Base-by-base conservation (phyloP, 768 basidiomycete species). In the Collybia mongolica region DNA sequence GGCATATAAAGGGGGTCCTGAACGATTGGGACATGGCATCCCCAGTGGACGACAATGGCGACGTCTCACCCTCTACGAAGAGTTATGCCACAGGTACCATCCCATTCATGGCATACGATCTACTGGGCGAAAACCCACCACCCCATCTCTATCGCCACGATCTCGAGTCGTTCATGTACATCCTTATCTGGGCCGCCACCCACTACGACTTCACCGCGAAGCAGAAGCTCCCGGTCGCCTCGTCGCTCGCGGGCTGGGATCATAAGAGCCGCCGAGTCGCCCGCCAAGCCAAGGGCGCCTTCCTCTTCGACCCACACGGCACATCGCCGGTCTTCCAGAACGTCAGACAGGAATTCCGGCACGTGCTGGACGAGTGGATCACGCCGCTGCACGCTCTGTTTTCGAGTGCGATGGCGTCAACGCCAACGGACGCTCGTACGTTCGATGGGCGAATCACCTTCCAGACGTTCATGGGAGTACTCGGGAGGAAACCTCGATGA, bases 91-190 rank as follows among this genome's bases (percentile, higher is more conserved):
- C 59, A 0, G 67, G 65, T 15, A 66, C 66, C 0, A 26, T 55
- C 14, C 60, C 65, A 2, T 70, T 66, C 61, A 62, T 65, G 61
- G 64, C 65, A 2, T 14, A 52, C 7, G 67, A 65, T 20, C 59
- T 65, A 6, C 55, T 66, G 12, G 32, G 15, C n/a, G 42, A 18
- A 8, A 41, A 6, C 8, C 52, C 58, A 1, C 58, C 61, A 5
- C 18, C 26, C 5, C 64, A 63, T 38, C 46, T 59, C 36, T 65
- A 61, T 50, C 60, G 61, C 0, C 62, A 62, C 29, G 63, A 65
- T 26, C 58, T 65, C 2, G 66, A 65, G 44, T 64, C 63, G 5
- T 58, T 65, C 35, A 51, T 57, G 24, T 63, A 63, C 42, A 52
- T 67, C 36, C 54, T 65, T 22, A 47, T 60, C 14, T 63, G 59